Evolutionary conservation across 2,329 filamentous ascomycete genomes (phyloP), one percentile per base, ranked within the genome.

Genomic region (Aurifilum marmelostoma): DNA sequence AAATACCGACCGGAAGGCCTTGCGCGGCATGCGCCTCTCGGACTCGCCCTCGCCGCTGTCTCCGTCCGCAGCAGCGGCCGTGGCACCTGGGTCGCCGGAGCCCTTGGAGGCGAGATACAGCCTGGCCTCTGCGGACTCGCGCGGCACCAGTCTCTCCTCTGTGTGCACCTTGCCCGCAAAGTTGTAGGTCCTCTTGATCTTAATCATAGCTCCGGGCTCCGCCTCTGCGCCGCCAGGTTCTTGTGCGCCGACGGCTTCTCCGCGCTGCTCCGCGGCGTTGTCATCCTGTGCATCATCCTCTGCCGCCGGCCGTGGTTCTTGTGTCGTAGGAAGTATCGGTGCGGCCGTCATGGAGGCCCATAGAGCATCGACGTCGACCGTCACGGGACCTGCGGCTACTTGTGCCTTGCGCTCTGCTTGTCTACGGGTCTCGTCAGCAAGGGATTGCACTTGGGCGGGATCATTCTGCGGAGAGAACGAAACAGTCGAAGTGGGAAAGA

Each of bases 91-190:
- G 21, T n/a, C 32, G 32, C 34, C 39, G 9, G 79, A 74, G 39
- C 79, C 80, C 60, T 67, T 80, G 0, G 86, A 86, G 1, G 86
- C 85, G 18, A 91, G 83, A 73, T 88, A 90, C 14, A 91, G 82
- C 71, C 85, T 87, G 58, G 88, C 89, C 76, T 91, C 89, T 66
- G 89, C 89, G 0, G 89, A 91, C 75, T 88, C 84, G 59, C 86
- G 84, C 3, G 87, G 81, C 1, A 93, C 89, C 14, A 89, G 80
- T 76, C 92, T 92, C 76, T 92, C 89, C 75, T 93, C 91, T 0
- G 86, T 91, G 74, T 91, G 88, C 16, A 90, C 84, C 74, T 91
- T 88, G 39, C 91, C 91, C 47, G 91, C 91, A 73, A 93, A 93
- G 74, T 90, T 91, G 79, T 92, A 93, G 18, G 87, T 90, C 39